Base-by-base conservation (phyloP, 306 rosid genomes). In the Trifolium pratense region DNA sequence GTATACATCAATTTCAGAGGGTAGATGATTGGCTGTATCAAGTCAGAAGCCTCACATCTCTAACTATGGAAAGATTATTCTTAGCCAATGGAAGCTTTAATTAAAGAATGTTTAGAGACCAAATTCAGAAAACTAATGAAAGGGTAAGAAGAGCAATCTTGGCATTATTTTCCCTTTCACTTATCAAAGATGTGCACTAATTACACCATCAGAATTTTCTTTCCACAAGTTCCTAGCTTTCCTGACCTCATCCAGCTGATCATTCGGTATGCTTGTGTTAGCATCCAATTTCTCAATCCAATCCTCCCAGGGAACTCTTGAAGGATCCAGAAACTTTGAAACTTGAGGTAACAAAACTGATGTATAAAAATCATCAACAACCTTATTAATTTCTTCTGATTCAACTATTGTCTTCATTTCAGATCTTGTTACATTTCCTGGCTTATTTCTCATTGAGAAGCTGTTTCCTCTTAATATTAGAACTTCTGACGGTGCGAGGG, bases 401-500 rank as follows among this genome's bases (percentile, higher is more conserved):
- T 91, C 87, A 43, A 83, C 86, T 17, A 94, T 71, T 21, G 84
- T 75, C 68, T 26, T 34, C 92, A 91, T 83, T 78, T 91, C 96
- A 11, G 97, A 91, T 84, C 97, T 89, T 45, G 70, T 77, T 45
- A 79, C 68, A n/a, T 81, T 84, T 82, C 96, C 90, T 2, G 96
- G 90, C 67, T 71, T 79, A 63, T 65, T 81, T 84, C 95, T 84
- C 61, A 82, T 29, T 34, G 83, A 51, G 85, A 88, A 94, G 46
- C 36, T 84, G 82, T 94, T 94, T 70, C 95, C 97, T 77, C 89
- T 86, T 66, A 89, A 81, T 65, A 94, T 51, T 61, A 94, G 81
- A 81, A 89, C 97, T 75, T 89, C 95, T 15, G 97, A 75, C 31
- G 95, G 99, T 20, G 99, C 97, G 76, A 94, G 80, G 17, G 97